Conservation (phyloP, 2,329 filamentous ascomycete genomes). For the Microdochium bolleyi region DNA sequence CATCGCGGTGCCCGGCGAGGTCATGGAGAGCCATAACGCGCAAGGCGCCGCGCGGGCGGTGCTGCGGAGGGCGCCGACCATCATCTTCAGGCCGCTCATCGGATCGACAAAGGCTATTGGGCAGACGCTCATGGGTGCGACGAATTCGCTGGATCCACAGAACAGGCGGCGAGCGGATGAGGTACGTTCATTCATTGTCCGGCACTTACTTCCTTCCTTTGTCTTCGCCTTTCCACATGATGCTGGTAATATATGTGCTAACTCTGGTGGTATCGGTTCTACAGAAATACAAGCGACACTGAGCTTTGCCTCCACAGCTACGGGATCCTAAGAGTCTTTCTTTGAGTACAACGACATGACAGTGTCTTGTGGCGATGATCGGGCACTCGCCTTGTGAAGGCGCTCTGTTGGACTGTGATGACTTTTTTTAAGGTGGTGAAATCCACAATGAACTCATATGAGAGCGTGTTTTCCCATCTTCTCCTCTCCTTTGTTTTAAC, state of each 20-base stretch:
- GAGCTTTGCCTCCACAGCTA: constrained; percentile 6
- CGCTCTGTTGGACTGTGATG: too few relatives aligned
- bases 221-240: background rate
- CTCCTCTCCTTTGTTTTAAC: too few relatives aligned
- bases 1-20: constrained; percentile 86
- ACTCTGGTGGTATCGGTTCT: background rate
- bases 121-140: constrained; percentile 84
- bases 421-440: too few relatives aligned
- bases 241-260: constrained; percentile 5
- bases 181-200: constrained; percentile 50
- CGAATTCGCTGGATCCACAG: constrained; percentile 79
- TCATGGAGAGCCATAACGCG: constrained; percentile 79
- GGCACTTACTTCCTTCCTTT: background rate
- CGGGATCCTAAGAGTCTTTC: too few relatives aligned
- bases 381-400: too few relatives aligned
- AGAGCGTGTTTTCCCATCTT: too few relatives aligned
- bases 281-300: constrained; percentile 43
- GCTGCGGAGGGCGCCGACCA: constrained; percentile 76
- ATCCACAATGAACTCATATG: too few relatives aligned
- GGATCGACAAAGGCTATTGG: constrained; percentile 84
- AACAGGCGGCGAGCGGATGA: constrained; percentile 79
- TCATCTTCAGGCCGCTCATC: constrained; percentile 84
- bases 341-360: too few relatives aligned
- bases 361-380: too few relatives aligned
- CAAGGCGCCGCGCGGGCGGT: constrained; percentile 74